Evolutionary conservation across 371 early-diverging fungal genomes (phyloP), one percentile per base, ranked within the genome.

Genomic region (Lichtheimia hyalospora): DNA sequence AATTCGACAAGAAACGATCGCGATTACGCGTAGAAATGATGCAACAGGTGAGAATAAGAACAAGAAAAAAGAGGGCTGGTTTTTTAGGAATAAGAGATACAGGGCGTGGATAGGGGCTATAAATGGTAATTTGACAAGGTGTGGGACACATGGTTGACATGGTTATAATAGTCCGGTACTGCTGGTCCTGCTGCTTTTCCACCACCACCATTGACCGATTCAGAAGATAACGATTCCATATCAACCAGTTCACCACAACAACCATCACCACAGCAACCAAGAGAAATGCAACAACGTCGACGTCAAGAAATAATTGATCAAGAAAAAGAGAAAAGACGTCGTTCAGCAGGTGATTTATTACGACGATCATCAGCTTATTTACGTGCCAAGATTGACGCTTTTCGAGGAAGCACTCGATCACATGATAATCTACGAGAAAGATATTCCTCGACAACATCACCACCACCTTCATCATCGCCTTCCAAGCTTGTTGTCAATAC

Each of bases 331-430:
- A 51, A 41, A 48, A 53, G 59, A n/a, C 64, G 64, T 49, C 60
- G 69, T 49, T 63, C 81, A 42, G 76, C 78, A n/a, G 68, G 74
- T 34, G 74, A 74, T 44, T 57, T 79, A 49, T 62, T 79, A 18
- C 67, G 77, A 2, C 63, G 74, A 54, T 76, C 76, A 1, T 76
- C 77, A 40, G 80, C 80, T 0, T 79, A 68, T 39, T 54, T 79
- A 15, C 72, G 66, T 27, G 66, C 73, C 41, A 79, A 79, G 57
- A 63, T 79, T 21, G 73, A 76, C 40, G 58, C 61, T 28, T 49
- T 74, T 5, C 66, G 58, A 53, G 57, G 49, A 53, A 64, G 62
- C 40, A 57, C 61, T 20, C 61, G 64, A 13, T 58, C 60, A 27
- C 66, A 57, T n/a, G 44, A 57, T 46, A 54, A 65, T 51, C 52